A percentile compares a stretch with the other conserved stretches of the same genome.
Evolutionary conservation across 225 moss, liverwort and hornwort genomes (phyloP).

Genomic region (Pseudoscleropodium purum): DNA sequence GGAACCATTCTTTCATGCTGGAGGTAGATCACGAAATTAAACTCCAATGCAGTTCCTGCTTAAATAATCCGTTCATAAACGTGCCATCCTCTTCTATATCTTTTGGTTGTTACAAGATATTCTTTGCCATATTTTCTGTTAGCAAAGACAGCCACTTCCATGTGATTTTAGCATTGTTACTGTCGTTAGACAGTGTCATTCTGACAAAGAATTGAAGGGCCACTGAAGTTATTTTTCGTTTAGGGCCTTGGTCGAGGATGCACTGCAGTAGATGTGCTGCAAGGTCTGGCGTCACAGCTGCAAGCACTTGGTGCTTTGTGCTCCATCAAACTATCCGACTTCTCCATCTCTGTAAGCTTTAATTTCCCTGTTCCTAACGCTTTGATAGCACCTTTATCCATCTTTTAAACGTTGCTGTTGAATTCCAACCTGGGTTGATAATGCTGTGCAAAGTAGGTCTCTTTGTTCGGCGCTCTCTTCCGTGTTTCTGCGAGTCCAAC

Average conservation of each 20-base stretch:
- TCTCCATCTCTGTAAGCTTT: slow-evolving; percentile 59
- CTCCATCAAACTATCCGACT: slow-evolving; percentile 41
- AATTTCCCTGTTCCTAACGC: background rate
- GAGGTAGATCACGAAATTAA: slow-evolving; percentile 33
- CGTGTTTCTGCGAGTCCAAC: background rate
- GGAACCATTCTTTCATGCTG: slow-evolving; percentile 77
- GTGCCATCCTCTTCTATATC: background rate
- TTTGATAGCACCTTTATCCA: background rate
- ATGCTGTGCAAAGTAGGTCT: background rate
- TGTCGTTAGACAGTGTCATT: background rate
- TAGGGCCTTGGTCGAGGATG: slow-evolving; percentile 71
- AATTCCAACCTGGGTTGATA: background rate
- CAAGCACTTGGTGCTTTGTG: slow-evolving; percentile 46
- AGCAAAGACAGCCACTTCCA: background rate
- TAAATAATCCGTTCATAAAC: background rate
- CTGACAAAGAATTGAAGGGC: background rate
- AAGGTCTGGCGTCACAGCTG: slow-evolving; percentile 57
- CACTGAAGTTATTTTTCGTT: background rate
- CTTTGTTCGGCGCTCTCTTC: background rate
- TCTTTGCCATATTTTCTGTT: background rate
- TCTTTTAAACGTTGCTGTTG: background rate
- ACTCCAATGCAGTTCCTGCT: background rate
- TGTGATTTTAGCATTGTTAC: background rate
- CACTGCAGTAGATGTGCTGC: slow-evolving; percentile 62
- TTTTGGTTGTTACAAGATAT: background rate